Base-by-base conservation (phyloP, 169 alveolate genomes). In the Haemoproteus tartakovskyi region DNA sequence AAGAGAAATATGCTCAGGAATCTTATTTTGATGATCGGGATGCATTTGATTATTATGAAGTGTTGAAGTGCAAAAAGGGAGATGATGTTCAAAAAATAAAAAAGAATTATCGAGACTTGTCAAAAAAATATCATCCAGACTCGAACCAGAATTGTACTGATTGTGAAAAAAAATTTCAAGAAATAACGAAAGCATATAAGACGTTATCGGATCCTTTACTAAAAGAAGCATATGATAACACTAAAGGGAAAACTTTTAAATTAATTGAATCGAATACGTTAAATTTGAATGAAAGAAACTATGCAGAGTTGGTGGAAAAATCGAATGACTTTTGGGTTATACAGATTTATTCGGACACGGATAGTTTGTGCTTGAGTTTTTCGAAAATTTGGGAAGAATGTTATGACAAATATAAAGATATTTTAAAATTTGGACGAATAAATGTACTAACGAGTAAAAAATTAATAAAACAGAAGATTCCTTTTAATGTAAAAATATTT, bases 111-210 rank as follows among this genome's bases (percentile, higher is more conserved):
- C 84, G 90, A 29, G 90, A 87, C 62, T 52, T 84, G 2, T 91
- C 92, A 2, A 83, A 87, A 22, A 83, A 45, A 43, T 86, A 88
- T 84, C 96, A 93, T 62, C 95, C 96, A 14, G 96, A 91, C 67
- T 91, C 91, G 63, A 86, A 90, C 51, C 70, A 62, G 14, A 88
- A 84, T 85, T 81, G 89, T 47, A 87, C 86, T 41, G 92, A 91
- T 27, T 91, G 91, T 59, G 90, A 86, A 46, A 85, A 87, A 19
- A 89, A 87, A 19, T 92, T 92, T 80, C 79, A 87, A 67, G 85
- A 87, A 24, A 88, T 92, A 37, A 91, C 95, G 27, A 85, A 93
- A 59, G 96, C 96, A 4, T 90, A 92, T 85, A 95, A 94, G 80
- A 90, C 92, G 6, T 80, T 94, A 37, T 83, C 87, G 3, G 95